Percentiles rank a stretch among this genome's conserved stretches.
phyloP scores from a whole-genome alignment of 208 protist genomes.

The Leishmania major region DNA sequence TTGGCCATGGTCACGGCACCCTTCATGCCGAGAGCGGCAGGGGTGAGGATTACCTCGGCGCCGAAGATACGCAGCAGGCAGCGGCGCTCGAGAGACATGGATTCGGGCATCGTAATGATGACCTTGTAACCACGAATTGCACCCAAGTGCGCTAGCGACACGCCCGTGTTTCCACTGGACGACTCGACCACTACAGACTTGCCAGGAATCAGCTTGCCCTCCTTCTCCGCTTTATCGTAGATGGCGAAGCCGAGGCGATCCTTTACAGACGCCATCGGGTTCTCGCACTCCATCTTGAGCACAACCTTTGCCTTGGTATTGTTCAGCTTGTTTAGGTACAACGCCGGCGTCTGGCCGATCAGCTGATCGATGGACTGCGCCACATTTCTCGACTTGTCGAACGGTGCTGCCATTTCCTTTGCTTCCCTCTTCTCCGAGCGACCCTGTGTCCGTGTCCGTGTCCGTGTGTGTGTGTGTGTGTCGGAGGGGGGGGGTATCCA shows the following conservation, averaged over 20 bases:
- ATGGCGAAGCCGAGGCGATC: constrained; percentile 85
- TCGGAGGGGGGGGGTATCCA: background rate
- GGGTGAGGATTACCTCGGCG: constrained; percentile 89
- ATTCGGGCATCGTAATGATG: constrained; percentile 92
- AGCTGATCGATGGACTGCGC: constrained; percentile 75
- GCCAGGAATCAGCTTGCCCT: constrained; percentile 77
- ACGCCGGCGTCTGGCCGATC: constrained; percentile 90
- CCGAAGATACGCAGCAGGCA: constrained; percentile 87
- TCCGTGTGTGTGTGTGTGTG: background rate
- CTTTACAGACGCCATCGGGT: constrained; percentile 88
- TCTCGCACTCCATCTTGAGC: constrained; percentile 87
- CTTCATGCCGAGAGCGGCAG: constrained; percentile 89
- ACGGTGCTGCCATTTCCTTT: constrained; percentile 24
- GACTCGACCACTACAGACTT: constrained; percentile 89
- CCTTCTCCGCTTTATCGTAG: constrained; percentile 81
- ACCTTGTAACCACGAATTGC: constrained; percentile 84
- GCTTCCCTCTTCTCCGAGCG: background rate
- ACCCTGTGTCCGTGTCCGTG: background rate
- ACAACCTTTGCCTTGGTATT: constrained; percentile 78
- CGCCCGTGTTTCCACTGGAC: constrained; percentile 92
- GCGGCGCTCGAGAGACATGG: constrained; percentile 89
- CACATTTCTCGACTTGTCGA: constrained; percentile 64
- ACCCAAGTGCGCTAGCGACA: constrained; percentile 83
- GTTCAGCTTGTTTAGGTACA: constrained; percentile 88
- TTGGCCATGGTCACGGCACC: constrained; percentile 82